Evolutionary conservation across 225 moss, liverwort and hornwort genomes (phyloP).

Genomic region (Pseudoscleropodium purum): DNA sequence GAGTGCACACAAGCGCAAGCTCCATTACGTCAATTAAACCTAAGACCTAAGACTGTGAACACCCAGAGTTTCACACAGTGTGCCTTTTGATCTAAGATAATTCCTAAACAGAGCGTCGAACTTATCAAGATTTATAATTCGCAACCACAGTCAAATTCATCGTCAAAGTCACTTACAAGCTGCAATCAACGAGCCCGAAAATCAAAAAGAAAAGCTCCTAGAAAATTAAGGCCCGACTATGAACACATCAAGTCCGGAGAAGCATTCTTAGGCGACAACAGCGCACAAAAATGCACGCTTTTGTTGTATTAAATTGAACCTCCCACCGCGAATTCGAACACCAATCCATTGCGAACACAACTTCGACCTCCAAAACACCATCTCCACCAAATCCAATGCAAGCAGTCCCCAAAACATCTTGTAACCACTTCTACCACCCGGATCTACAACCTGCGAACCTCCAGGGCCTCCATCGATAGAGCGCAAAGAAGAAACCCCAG

Average conservation of each 20-base stretch:
- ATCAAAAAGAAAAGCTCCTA: neutral
- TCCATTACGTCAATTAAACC: neutral
- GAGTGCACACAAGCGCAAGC: neutral
- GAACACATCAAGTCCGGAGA: neutral
- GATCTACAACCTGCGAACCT: neutral
- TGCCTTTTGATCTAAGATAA: neutral
- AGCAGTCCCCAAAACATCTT: neutral
- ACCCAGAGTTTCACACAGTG: neutral
- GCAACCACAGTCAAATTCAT: neutral
- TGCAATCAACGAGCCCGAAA: neutral
- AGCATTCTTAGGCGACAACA: neutral
- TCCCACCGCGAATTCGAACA: neutral
- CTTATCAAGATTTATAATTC: neutral
- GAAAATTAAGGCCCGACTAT: neutral
- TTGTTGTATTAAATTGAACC: too few relatives aligned
- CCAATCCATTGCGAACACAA: neutral
- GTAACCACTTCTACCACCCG: neutral
- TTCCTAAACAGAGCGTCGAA: neutral
- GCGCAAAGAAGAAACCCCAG: neutral
- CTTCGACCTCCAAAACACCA: neutral
- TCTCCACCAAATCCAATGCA: neutral
- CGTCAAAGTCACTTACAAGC: neutral
- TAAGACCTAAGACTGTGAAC: neutral
- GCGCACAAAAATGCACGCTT: neutral
- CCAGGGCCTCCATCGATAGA: neutral